These are phyloP conservation scores for Vaccinium darrowii DNA, from an alignment of 148 eudicot species.

Conservation along the genomic window DNA sequence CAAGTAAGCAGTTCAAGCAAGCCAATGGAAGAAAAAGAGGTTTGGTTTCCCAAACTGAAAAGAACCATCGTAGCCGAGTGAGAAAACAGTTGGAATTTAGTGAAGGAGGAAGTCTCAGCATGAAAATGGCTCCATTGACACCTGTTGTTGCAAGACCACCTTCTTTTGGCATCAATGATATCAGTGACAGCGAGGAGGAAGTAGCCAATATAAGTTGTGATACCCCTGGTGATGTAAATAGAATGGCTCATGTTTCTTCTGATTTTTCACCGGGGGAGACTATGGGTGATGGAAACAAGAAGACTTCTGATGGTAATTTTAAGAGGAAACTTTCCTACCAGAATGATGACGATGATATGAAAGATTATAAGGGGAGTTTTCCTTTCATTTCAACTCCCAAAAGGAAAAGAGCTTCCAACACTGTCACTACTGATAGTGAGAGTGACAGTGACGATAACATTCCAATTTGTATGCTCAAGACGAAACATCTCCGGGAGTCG, in stretches of 20 bases:
- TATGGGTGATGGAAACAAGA: constrained; percentile 10
- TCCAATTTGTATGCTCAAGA: constrained; percentile 48
- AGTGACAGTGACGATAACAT: constrained; percentile 50
- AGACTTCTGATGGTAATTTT: constrained; percentile 5
- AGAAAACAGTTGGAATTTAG: constrained; percentile 39
- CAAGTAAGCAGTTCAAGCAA: constrained; percentile 3
- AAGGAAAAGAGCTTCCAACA: constrained; percentile 49
- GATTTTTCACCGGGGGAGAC: background rate
- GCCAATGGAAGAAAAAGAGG: constrained; percentile 13
- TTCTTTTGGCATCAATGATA: constrained; percentile 30
- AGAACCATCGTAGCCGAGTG: constrained; percentile 18
- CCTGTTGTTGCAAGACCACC: constrained; percentile 37
- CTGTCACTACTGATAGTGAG: constrained; percentile 55
- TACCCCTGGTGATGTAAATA: constrained; percentile 1
- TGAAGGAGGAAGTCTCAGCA: constrained; percentile 27
- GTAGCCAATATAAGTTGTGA: constrained; percentile 9
- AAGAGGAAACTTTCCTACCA: constrained; percentile 5
- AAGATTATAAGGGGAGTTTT: constrained; percentile 12
- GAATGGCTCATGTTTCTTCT: constrained; percentile 11
- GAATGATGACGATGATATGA: constrained; percentile 21
- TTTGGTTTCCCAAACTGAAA: background rate
- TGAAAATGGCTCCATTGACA: constrained; percentile 57
- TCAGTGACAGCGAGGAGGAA: constrained; percentile 57
- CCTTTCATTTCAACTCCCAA: constrained; percentile 27
- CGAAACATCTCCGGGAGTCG: constrained; percentile 16